Evolutionary conservation across 768 basidiomycete genomes (phyloP).

Genomic region (Coprinellus micaceus): DNA sequence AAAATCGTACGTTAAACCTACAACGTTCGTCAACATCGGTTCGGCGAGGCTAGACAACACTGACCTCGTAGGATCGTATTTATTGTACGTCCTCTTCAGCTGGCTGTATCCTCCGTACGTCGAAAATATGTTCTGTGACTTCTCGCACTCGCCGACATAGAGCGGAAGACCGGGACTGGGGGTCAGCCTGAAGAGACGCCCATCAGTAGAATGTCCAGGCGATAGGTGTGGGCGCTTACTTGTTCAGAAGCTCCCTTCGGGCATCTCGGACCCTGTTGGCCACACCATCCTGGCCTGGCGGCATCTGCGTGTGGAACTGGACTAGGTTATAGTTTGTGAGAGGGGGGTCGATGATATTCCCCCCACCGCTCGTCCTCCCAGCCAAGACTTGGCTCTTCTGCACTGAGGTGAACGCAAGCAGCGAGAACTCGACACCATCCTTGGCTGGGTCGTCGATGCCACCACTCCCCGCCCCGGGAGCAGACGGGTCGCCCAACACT

Average conservation of each 20-base stretch:
- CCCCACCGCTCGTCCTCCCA: constrained; percentile 27
- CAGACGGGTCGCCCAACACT: constrained; percentile 7
- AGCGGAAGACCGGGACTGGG: constrained; percentile 35
- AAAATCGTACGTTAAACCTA: constrained; percentile 33
- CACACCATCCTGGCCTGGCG: constrained; percentile 14
- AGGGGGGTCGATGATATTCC: constrained; percentile 36
- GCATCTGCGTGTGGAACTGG: constrained; percentile 28
- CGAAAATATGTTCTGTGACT: constrained; percentile 33
- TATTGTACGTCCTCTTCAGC: constrained; percentile 35
- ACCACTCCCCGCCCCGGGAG: not conserved
- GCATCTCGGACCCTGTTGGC: constrained; percentile 23
- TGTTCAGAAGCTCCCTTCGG: constrained; percentile 23
- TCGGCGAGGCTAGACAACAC: not conserved
- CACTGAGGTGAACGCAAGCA: constrained; percentile 38
- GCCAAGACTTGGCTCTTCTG: constrained; percentile 30
- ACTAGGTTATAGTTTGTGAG: constrained; percentile 32
- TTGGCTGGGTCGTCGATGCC: not conserved
- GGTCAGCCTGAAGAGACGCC: constrained; percentile 25
- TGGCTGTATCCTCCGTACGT: constrained; percentile 37
- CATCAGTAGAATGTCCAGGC: no score
- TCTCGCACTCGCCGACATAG: constrained; percentile 38
- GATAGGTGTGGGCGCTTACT: constrained; percentile 18
- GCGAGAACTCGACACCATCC: constrained; percentile 21
- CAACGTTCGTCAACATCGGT: not conserved
- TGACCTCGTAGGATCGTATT: constrained; percentile 42